A percentile compares a stretch with the other conserved stretches of the same genome.
Conservation (phyloP, 257 asterid genomes). For the Solanum clarkiae region DNA sequence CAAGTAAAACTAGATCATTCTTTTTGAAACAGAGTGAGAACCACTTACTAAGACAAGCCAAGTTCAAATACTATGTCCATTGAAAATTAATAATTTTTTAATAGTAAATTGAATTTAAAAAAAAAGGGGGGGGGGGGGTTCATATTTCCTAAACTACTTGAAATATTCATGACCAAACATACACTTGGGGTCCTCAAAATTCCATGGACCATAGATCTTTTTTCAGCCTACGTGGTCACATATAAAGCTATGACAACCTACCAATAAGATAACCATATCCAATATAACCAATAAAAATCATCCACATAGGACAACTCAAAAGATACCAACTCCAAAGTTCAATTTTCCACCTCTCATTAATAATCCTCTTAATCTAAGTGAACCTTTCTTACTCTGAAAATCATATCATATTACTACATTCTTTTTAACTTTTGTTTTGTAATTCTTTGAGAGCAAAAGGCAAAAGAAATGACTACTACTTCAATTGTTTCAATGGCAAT, state of each 20-base stretch:
- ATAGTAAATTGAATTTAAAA: no score
- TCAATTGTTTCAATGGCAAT: slow-evolving; percentile 55
- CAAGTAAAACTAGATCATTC: no score
- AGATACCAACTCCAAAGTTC: slow-evolving; percentile 12
- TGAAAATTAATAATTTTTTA: no score
- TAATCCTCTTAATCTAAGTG: not conserved
- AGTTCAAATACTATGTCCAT: no score
- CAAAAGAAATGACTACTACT: slow-evolving; percentile 51
- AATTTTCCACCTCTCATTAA: slow-evolving; percentile 46
- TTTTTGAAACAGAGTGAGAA: not conserved
- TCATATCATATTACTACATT: not conserved
- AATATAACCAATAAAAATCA: slow-evolving; percentile 19
- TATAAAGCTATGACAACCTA: not conserved
- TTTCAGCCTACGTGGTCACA: not conserved
- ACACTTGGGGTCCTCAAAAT: not conserved
- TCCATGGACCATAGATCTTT: not conserved
- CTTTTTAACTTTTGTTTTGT: not conserved
- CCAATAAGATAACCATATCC: slow-evolving; percentile 45
- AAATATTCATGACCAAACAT: not conserved
- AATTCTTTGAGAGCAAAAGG: not conserved
- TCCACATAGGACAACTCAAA: slow-evolving; percentile 34
- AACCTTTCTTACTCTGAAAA: not conserved
- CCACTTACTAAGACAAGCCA: not conserved
- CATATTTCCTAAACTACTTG: no score
- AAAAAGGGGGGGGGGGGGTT: no score